Conservation (phyloP, 352 stramenopile species). For the Globisporangium solare region DNA sequence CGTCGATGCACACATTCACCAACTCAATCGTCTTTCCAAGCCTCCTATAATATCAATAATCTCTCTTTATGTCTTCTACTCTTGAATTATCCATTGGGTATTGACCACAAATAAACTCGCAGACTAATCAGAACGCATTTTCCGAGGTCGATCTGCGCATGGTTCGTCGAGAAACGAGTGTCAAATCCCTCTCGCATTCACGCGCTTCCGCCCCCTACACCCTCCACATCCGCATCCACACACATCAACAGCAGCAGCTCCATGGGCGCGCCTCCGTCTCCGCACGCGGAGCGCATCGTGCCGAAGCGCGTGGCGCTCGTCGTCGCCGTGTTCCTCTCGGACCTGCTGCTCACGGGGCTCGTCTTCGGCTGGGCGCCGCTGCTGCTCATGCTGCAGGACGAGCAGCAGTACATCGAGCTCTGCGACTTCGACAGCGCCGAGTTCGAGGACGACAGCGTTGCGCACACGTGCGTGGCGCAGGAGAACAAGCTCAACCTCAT, state of each 20-base stretch:
- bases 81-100: no score
- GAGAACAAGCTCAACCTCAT: slow-evolving; percentile 88
- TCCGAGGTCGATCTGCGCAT: slow-evolving; percentile 1
- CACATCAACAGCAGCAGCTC: no score
- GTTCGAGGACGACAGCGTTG: slow-evolving; percentile 9
- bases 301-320: slow-evolving; percentile 61
- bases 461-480: slow-evolving; percentile 50
- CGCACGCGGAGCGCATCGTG: slow-evolving; percentile 19
- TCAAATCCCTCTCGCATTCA: not conserved
- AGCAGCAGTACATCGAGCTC: slow-evolving; percentile 78
- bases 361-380: slow-evolving; percentile 87
- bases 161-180: not conserved
- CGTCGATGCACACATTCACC: no score
- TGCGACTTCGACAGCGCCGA: slow-evolving; percentile 31
- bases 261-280: slow-evolving; percentile 10
- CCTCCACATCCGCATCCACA: not conserved
- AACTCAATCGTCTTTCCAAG: not conserved
- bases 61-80: no score
- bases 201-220: not conserved
- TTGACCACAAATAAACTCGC: not conserved
- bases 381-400: slow-evolving; percentile 77
- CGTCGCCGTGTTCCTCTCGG: slow-evolving; percentile 57
- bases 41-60: not conserved
- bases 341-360: slow-evolving; percentile 80
- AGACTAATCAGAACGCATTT: not conserved